Base-by-base conservation (phyloP, 1,284 basidiomycete genomes). In the Marasmius oreades region DNA sequence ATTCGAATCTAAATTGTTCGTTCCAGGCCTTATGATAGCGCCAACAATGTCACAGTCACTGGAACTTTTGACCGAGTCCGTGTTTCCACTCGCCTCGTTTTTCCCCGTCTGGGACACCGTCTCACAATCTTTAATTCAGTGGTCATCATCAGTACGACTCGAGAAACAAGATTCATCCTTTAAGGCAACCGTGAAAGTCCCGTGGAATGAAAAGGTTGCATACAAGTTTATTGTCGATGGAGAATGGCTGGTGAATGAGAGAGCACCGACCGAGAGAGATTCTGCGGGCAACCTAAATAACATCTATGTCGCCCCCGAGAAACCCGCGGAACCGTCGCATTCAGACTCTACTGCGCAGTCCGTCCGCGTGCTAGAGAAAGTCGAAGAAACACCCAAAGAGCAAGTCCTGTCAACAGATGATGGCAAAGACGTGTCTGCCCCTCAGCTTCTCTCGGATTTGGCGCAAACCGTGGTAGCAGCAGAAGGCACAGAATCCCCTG, bases 211-310 rank as follows among this genome's bases (percentile, higher is more conserved):
- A 53, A 86, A 82, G 64, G 72, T 90, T 59, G 64, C 73, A 6
- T 92, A 88, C 81, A 92, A 92, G 70, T 92, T 84, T 66, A 75
- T 92, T 67, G 88, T 92, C 54, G 90, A 92, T 64, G 88, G 86
- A 31, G 66, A 69, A 56, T 92, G 90, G 90, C 65, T 73, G 37
- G 78, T 80, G 47, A 76, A 77, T 53, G 74, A 78, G 44, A 76
- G 77, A 58, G 76, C 77, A 59, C 84, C 86, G 5, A 85, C 82
- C 53, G 86, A 88, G 67, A 64, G 69, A 1, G 90, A 92, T 63
- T 68, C 70, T 23, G 69, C 73, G 31, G 88, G 88, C 31, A 88
- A 86, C 67, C 67, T 85, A 22, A 93, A 93, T 70, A 91, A 93
- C 64, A 73, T 90, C 53, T 84, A 87, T 64, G 73, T 73, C 46